Percentiles rank a stretch among this genome's conserved stretches.
Conservation (phyloP, 768 basidiomycete species). For the Rhizopogon vulgaris region DNA sequence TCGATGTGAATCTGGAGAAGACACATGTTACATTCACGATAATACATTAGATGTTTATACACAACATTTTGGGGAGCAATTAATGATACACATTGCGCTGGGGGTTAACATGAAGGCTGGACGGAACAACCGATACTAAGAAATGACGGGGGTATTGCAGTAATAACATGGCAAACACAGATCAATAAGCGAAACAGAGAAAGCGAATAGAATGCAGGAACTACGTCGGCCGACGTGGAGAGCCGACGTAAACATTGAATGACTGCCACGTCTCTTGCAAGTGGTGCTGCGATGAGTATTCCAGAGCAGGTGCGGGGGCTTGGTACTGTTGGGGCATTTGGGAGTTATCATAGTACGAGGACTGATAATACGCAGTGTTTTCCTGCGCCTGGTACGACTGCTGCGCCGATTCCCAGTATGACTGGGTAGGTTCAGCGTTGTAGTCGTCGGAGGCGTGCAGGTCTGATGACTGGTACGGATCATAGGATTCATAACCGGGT, state of each 20-base stretch:
- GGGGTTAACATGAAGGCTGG: background rate
- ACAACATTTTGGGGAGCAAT: background rate
- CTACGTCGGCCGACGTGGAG: conserved; percentile 5
- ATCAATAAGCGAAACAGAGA: background rate
- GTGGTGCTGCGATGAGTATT: conserved; percentile 45
- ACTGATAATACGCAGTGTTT: conserved; percentile 2
- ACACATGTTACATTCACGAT: background rate
- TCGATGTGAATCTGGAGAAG: background rate
- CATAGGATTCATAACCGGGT: conserved; percentile 1
- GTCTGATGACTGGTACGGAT: conserved; percentile 3
- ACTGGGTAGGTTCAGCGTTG: conserved; percentile 1
- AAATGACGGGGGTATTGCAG: conserved; percentile 5
- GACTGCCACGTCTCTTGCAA: conserved; percentile 67
- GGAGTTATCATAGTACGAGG: background rate
- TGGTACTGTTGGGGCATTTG: conserved; percentile 12
- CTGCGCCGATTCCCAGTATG: conserved; percentile 10
- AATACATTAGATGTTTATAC: conserved; percentile 2
- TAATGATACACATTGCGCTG: background rate
- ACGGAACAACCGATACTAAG: background rate
- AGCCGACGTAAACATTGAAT: conserved; percentile 53
- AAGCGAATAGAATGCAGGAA: background rate
- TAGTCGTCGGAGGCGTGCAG: conserved; percentile 1
- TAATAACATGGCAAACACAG: background rate
- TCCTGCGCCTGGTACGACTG: conserved; percentile 2
- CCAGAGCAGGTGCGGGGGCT: conserved; percentile 21